Evolutionary conservation across 768 basidiomycete genomes (phyloP).

Genomic region (Podaxis mareebaensis): DNA sequence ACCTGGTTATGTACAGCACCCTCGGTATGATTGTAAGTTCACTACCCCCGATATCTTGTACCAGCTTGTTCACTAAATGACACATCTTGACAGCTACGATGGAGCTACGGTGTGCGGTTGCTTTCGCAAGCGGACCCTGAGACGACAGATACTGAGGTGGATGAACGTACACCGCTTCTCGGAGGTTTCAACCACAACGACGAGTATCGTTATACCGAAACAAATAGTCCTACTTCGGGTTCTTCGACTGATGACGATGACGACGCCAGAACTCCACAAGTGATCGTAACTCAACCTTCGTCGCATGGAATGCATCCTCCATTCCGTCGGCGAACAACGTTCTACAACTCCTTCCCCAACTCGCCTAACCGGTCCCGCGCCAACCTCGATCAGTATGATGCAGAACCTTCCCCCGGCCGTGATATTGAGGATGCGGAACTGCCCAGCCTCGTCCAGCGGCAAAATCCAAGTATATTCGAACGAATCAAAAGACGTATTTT

Average conservation of each 20-base stretch:
- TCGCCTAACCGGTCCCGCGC: constrained; percentile 44
- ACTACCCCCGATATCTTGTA: neutral
- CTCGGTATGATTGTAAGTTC: constrained; percentile 89
- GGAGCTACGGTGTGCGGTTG: constrained; percentile 90
- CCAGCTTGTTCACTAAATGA: neutral
- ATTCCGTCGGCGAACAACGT: constrained; percentile 35
- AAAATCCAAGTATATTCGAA: constrained; percentile 21
- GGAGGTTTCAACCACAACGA: constrained; percentile 17
- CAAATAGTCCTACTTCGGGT: constrained; percentile 17
- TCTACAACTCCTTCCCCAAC: constrained; percentile 71
- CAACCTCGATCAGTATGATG: constrained; percentile 33
- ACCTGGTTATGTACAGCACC: constrained; percentile 90
- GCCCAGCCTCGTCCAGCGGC: neutral
- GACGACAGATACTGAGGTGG: constrained; percentile 17
- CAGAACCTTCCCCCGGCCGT: constrained; percentile 8
- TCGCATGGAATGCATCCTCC: constrained; percentile 10
- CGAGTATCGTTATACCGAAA: constrained; percentile 12
- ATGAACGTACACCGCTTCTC: constrained; percentile 41
- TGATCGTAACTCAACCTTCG: constrained; percentile 8
- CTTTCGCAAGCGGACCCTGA: constrained; percentile 68
- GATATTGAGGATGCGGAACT: constrained; percentile 23
- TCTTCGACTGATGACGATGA: constrained; percentile 15
- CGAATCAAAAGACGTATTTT: constrained; percentile 23
- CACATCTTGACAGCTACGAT: constrained; percentile 61
- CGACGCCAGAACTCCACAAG: constrained; percentile 3